Evolutionary conservation across 2,329 filamentous ascomycete genomes (phyloP), one percentile per base, ranked within the genome.

Genomic region (Penicillium frequentans): DNA sequence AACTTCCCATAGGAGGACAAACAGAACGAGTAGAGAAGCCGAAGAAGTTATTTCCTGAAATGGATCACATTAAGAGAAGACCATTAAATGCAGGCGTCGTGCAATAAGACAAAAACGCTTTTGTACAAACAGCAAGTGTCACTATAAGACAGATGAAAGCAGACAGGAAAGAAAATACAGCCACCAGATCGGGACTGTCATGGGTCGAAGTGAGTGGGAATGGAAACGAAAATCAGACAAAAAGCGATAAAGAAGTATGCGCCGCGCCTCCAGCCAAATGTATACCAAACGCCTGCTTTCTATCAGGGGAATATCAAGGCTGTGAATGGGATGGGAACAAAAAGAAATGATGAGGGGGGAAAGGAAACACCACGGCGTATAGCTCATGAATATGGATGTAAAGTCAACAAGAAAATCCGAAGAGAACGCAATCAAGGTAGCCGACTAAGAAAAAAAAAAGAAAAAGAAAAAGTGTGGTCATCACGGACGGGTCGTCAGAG

Each of bases 241-340:
- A 59, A 65, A 60, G 50, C 39, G 57, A 61, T 50, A 43, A 57
- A 60, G 54, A 62, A 59, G 64, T 57, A 66, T 67, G 70, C 70
- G 69, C 72, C 70, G 52, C 64, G 60, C 68, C 67, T 68, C 70
- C 70, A 59, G 54, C 65, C 63, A 54, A 55, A 57, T 57, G 63
- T 60, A 73, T 67, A 71, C 70, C 68, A 65, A 70, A 73, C 73
- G 70, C 72, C 70, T 62, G 64, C 63, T 67, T 70, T 74, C 70
- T 73, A 74, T 75, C 60, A 67, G 67, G 70, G 61, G 71, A 72
- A 74, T 73, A 72, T 66, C 66, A 60, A 66, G 53, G 51, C 56
- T 61, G 56, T 59, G 55, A 68, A 64, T 60, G 48, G 62, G 49
- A 55, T 44, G 50, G 49, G 56, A 54, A 59, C 64, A 64, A 64